Evolutionary conservation across 1,139 yeast species (phyloP), one percentile per base, ranked within the genome.

Genomic region (Yamadazyma blattariae): DNA sequence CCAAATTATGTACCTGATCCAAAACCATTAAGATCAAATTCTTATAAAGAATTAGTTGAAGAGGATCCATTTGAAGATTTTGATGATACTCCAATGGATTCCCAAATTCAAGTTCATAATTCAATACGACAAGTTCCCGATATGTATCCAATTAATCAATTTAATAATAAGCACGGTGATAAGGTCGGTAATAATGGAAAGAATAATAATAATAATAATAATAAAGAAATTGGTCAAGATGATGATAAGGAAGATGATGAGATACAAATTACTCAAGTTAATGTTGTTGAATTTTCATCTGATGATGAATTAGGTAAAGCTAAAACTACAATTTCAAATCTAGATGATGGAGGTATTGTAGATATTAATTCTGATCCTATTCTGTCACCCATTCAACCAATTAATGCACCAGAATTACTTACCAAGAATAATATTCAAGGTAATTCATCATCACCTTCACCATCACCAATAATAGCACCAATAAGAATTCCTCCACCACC

Each of bases 191-290:
- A n/a, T n/a, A n/a, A n/a, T n/a, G n/a, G n/a, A n/a, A n/a, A n/a
- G n/a, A n/a, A n/a, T n/a, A n/a, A n/a, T n/a, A n/a, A n/a, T n/a
- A n/a, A n/a, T n/a, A n/a, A n/a, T n/a, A n/a, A 13, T 9, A 6
- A 3, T 16, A 14, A 4, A 16, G 22, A 27, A 17, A 17, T 6
- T 10, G 24, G 25, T 17, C 9, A n/a, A 14, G 17, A 15, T 11
- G 5, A 17, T 12, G 33, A 33, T 23, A 35, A 30, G 15, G 39
- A 38, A 14, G 32, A 30, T 23, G 45, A 43, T 17, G n/a, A n/a
- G n/a, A 32, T 41, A 12, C 39, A 39, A 31, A 41, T 41, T 27
- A 44, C 46, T 12, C 46, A 42, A 27, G 33, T 23, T 10, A 33
- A 33, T 7, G 25, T 28, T 7, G 28, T 28, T 16, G 32, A 34